phyloP scores from a whole-genome alignment of 106 monocot genomes.

The Dioscorea zingiberensis region DNA sequence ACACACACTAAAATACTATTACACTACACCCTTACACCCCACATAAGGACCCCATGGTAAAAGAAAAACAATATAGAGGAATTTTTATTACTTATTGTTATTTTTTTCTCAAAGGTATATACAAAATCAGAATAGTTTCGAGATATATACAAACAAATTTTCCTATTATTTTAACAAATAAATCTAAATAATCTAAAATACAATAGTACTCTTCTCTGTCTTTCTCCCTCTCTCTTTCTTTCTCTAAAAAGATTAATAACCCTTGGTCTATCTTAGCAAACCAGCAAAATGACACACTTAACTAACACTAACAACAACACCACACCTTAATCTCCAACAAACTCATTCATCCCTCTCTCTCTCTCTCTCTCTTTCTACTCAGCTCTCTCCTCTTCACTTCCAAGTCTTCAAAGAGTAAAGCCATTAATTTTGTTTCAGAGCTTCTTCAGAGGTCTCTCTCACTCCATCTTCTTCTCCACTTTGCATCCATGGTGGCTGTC shows the following conservation, averaged over 20 bases:
- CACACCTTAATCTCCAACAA: not conserved
- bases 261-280: not conserved
- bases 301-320: not conserved
- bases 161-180: not conserved
- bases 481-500: not conserved
- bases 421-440: too few species aligned
- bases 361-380: conserved; percentile 1
- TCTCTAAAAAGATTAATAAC: not conserved
- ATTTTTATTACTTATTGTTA: too few species aligned
- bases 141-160: too few species aligned
- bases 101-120: too few species aligned
- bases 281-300: not conserved
- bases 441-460: not conserved
- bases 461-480: conserved; percentile 11
- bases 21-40: too few species aligned
- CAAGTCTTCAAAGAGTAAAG: conserved; percentile 11
- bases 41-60: too few species aligned
- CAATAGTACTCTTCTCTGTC: too few species aligned
- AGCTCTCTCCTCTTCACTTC: conserved; percentile 21
- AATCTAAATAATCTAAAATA: too few species aligned
- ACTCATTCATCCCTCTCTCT: not conserved
- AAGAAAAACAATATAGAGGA: too few species aligned
- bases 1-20: too few species aligned
- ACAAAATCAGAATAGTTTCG: too few species aligned
- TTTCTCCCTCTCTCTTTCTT: too few species aligned